Evolutionary conservation across 2,329 filamentous ascomycete species (phyloP).

Genomic region (Epichloe festucae): DNA sequence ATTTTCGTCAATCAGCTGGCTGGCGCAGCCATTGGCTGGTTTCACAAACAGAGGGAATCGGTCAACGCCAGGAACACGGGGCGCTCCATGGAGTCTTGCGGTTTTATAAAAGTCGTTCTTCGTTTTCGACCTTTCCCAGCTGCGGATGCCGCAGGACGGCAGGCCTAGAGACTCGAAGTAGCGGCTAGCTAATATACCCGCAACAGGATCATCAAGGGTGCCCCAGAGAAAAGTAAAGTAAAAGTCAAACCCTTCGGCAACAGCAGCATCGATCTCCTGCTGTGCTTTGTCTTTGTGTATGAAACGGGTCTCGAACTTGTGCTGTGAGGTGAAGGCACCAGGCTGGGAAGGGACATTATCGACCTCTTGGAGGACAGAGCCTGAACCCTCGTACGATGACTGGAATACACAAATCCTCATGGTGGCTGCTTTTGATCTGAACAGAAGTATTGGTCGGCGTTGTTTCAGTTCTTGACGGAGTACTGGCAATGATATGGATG

Average conservation of each 20-base stretch:
- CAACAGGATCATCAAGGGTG: not conserved
- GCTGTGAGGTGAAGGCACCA: not conserved
- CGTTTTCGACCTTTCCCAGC: not conserved
- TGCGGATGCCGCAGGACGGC: not conserved
- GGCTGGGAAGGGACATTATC: not conserved
- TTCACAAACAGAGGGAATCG: constrained; percentile 1
- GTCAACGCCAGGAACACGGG: not conserved
- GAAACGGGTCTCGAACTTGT: not conserved
- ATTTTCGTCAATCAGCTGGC: not conserved
- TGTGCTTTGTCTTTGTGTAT: not conserved
- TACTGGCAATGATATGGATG: too few species aligned
- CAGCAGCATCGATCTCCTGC: not conserved
- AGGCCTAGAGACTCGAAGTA: not conserved
- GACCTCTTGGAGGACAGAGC: not conserved
- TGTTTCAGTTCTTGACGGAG: too few species aligned
- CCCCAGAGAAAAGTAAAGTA: constrained; percentile 2
- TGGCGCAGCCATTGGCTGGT: not conserved
- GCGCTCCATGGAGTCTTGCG: not conserved
- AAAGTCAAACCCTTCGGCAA: constrained; percentile 1
- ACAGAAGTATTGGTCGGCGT: too few species aligned
- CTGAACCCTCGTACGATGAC: not conserved
- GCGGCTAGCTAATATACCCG: not conserved
- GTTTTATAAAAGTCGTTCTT: not conserved
- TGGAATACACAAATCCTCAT: not conserved
- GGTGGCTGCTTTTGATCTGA: not conserved